Evolutionary conservation across 78 protist genomes (phyloP), one percentile per base, ranked within the genome.

Genomic region (Speleostelium caveatum): DNA sequence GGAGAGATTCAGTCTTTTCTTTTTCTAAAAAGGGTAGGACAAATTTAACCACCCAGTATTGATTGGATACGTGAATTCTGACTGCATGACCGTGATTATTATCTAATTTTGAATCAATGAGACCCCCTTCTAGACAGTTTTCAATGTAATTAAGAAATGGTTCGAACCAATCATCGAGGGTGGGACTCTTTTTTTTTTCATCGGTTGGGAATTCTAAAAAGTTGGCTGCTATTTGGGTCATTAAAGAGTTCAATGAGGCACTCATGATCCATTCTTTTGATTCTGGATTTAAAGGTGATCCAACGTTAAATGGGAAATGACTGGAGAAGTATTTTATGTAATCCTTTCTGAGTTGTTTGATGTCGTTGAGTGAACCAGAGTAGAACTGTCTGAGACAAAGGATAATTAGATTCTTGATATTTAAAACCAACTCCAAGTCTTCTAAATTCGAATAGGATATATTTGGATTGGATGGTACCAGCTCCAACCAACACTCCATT

Each of bases 401-500:
- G 0, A 83, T 55, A 0, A 69, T 12, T 0, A 67, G 36, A 16
- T 41, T 12, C 8, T 69, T 22, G 17, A 83, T 60, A 33, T 62
- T 69, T 14, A 83, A 36, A 0, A 83, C 49, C 19, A 69, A 69
- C 30, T 83, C 73, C 24, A 69, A 26, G 45, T 83, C 91, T 19
- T 56, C 77, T 1, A 83, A 42, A 8, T 28, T 73, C 14, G 61
- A 24, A 26, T 56, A 71, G 22, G 80, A 60, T 0, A 76, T 60
- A 19, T 55, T 58, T 42, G 79, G 77, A 45, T 83, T 83, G 39
- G 72, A 39, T 22, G 91, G 91, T 0, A 61, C 66, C 2, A 83
- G n/a, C 7, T 83, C 91, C 22, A 83, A 39, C 91, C 91, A 83
- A 32, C 68, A 83, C 19, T 83, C 91, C 30, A 83, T 59, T 28